Percentiles rank a stretch among this genome's conserved stretches.
phyloP scores from a whole-genome alignment of 495 filamentous ascomycete species.

The Sabuloglossum arenarium region DNA sequence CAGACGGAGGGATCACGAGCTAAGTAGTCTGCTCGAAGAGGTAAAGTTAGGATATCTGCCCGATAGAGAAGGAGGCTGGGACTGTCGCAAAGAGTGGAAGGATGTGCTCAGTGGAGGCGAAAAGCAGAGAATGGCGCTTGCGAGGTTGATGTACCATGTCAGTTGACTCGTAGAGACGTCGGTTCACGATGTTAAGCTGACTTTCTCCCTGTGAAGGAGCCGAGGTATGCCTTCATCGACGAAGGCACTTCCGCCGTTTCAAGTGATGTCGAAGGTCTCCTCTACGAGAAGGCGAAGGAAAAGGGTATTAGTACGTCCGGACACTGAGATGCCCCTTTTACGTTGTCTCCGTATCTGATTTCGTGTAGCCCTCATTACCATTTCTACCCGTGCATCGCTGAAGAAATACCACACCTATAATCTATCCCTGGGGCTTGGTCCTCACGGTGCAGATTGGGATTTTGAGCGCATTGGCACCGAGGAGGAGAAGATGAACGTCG shows the following conservation, averaged over 20 bases:
- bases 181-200: background rate
- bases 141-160: constrained; percentile 72
- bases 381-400: constrained; percentile 76
- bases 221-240: constrained; percentile 80
- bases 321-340: background rate
- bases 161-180: background rate
- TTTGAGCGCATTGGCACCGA: constrained; percentile 85
- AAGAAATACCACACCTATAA: constrained; percentile 92
- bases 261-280: constrained; percentile 79
- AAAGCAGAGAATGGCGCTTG: constrained; percentile 88
- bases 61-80: constrained; percentile 87
- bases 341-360: background rate
- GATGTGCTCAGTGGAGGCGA: constrained; percentile 94
- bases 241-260: constrained; percentile 89
- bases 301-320: constrained; percentile 60
- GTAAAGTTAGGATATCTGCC: constrained; percentile 77
- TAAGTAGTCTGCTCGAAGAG: constrained; percentile 58
- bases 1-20: constrained; percentile 47
- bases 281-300: constrained; percentile 84
- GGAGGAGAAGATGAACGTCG: constrained; percentile 73
- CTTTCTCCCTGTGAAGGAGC: constrained; percentile 23
- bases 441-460: constrained; percentile 47
- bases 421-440: constrained; percentile 57
- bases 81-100: constrained; percentile 94
- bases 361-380: constrained; percentile 55